Conservation (phyloP, 768 basidiomycete species). For the Podaxis sp. region DNA sequence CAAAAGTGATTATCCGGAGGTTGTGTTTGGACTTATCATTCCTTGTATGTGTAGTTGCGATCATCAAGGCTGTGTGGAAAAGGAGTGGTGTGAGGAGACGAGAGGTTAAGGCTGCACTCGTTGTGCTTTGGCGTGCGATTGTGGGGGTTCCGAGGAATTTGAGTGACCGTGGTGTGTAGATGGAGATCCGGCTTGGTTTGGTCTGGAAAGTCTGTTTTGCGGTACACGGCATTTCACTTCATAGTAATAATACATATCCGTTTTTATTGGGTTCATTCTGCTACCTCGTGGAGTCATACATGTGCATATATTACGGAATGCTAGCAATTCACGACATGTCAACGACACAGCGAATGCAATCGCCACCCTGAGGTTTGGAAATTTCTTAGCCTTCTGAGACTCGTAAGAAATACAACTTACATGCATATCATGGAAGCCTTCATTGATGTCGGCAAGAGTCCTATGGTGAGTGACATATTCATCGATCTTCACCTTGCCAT, state of each 20-base stretch:
- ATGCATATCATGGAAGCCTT: slow-evolving; percentile 96
- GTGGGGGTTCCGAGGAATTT: slow-evolving; percentile 46
- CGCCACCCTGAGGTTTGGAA: slow-evolving; percentile 49
- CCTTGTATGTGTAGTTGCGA: slow-evolving; percentile 56
- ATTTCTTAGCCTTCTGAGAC: background rate
- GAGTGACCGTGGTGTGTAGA: slow-evolving; percentile 47
- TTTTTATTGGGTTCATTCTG: background rate
- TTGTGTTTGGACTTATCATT: slow-evolving; percentile 79
- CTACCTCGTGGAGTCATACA: background rate
- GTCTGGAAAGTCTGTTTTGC: background rate
- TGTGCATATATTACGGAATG: background rate
- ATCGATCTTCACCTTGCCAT: slow-evolving; percentile 82
- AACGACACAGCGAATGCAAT: slow-evolving; percentile 94
- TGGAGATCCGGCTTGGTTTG: background rate
- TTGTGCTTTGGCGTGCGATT: slow-evolving; percentile 67
- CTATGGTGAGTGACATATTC: slow-evolving; percentile 93
- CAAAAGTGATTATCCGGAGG: slow-evolving; percentile 63
- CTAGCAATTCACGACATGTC: slow-evolving; percentile 60
- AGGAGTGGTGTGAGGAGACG: slow-evolving; percentile 63
- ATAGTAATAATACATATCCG: background rate
- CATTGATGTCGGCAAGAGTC: slow-evolving; percentile 70
- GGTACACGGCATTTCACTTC: background rate
- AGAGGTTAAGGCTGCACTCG: slow-evolving; percentile 64
- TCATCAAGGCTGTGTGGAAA: slow-evolving; percentile 58
- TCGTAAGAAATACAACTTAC: slow-evolving; percentile 44